Conservation (phyloP, 805 yeast genomes). For the Zygotorulaspora sp. region DNA sequence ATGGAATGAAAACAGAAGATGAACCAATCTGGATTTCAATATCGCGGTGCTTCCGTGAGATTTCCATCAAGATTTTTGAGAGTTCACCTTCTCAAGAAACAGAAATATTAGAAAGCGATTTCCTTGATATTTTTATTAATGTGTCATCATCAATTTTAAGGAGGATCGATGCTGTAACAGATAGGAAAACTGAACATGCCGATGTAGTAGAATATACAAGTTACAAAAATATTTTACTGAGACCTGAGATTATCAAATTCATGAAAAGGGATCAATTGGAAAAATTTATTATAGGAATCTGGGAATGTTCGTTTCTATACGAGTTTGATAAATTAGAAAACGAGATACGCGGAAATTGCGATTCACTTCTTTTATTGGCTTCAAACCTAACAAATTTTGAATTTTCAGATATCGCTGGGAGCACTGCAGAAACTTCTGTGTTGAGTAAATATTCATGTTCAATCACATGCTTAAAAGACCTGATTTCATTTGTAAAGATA, state of each 20-base stretch:
- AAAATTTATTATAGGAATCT: conserved; percentile 46
- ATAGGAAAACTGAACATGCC: conserved; percentile 39
- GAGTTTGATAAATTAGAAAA: conserved; percentile 53
- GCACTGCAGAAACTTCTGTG: conserved; percentile 48
- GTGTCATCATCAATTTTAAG: conserved; percentile 31
- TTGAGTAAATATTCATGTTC: conserved; percentile 48
- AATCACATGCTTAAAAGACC: conserved; percentile 50
- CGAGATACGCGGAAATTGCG: conserved; percentile 29
- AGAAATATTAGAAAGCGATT: conserved; percentile 9
- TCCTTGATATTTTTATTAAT: conserved; percentile 30
- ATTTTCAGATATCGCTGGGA: conserved; percentile 53
- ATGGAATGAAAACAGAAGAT: conserved; percentile 8
- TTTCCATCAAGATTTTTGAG: conserved; percentile 31
- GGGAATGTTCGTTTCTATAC: conserved; percentile 57
- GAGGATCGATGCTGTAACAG: conserved; percentile 25
- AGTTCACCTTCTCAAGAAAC: conserved; percentile 7
- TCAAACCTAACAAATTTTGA: conserved; percentile 39
- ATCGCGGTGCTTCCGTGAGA: conserved; percentile 37
- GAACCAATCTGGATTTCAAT: conserved; percentile 54
- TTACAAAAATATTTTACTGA: conserved; percentile 42
- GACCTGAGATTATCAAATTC: conserved; percentile 34
- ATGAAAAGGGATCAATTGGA: conserved; percentile 36
- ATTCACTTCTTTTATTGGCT: conserved; percentile 37
- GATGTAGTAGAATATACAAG: conserved; percentile 44
- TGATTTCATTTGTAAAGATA: conserved; percentile 40